These are phyloP conservation scores for Blyttiomyces sp. DNA, from an alignment of 371 early-diverging fungal species.

Conservation along the genomic window DNA sequence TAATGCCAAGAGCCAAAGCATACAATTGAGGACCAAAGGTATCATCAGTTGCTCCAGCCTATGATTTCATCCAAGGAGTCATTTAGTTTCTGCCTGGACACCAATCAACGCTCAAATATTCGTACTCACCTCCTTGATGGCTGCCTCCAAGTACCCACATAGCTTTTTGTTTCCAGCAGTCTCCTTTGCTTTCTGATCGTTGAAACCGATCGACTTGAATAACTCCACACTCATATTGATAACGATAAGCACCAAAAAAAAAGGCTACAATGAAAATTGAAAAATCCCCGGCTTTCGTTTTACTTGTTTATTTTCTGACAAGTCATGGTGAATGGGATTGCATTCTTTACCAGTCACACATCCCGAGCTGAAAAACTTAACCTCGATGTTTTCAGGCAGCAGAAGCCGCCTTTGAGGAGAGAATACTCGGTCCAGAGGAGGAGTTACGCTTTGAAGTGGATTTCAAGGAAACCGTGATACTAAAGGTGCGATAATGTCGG, in stretches of 20 bases:
- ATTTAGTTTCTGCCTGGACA: background rate
- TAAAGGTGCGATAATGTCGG: constrained; percentile 60
- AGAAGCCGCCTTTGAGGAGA: too few relatives aligned
- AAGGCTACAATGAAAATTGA: too few relatives aligned
- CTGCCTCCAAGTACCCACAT: constrained; percentile 65
- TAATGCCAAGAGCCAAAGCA: background rate
- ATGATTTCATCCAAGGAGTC: background rate
- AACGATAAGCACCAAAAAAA: too few relatives aligned
- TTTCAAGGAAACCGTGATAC: constrained; percentile 18
- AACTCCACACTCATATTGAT: too few relatives aligned
- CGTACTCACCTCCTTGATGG: constrained; percentile 33
- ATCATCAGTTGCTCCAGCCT: background rate
- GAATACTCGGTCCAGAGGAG: constrained; percentile 54
- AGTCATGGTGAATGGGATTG: too few relatives aligned
- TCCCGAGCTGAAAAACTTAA: too few relatives aligned
- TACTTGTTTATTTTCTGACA: too few relatives aligned
- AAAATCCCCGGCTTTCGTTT: too few relatives aligned
- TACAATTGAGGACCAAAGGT: background rate
- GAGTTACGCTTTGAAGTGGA: constrained; percentile 80
- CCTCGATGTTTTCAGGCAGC: too few relatives aligned
- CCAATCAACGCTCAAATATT: background rate
- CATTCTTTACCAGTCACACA: too few relatives aligned
- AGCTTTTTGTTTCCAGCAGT: constrained; percentile 93
- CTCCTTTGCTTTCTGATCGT: constrained; percentile 88
- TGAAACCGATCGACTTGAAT: constrained; percentile 85